A percentile compares a stretch with the other conserved stretches of the same genome.
phyloP scores from a whole-genome alignment of 2,329 filamentous ascomycete species.

The Ophiosphaerella herpotricha region DNA sequence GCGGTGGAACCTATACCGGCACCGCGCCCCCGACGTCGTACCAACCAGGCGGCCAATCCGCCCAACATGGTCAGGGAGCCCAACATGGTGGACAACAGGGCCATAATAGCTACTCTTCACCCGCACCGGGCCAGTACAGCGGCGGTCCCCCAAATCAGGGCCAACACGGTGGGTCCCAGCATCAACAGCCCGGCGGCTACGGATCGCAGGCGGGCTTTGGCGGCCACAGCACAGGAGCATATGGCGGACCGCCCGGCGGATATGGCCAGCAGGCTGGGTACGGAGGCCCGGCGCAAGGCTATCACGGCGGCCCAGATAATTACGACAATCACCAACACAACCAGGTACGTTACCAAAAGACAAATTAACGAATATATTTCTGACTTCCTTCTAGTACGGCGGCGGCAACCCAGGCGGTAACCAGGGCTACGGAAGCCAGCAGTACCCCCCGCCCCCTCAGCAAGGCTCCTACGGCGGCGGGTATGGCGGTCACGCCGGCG shows the following conservation, averaged over 20 bases:
- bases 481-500: background rate
- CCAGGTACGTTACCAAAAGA: slow-evolving; percentile 3
- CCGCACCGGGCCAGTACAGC: slow-evolving; percentile 22
- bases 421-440: slow-evolving; percentile 18
- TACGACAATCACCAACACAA: slow-evolving; percentile 42
- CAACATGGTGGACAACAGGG: slow-evolving; percentile 27
- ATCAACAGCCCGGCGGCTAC: slow-evolving; percentile 17
- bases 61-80: background rate
- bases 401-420: slow-evolving; percentile 16
- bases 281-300: slow-evolving; percentile 32
- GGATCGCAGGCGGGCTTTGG: slow-evolving; percentile 30
- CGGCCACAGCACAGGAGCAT: slow-evolving; percentile 22
- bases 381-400: slow-evolving; percentile 11
- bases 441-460: slow-evolving; percentile 24
- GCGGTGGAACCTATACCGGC: slow-evolving; percentile 62
- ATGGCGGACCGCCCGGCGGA: slow-evolving; percentile 18
- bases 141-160: slow-evolving; percentile 23
- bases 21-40: slow-evolving; percentile 67
- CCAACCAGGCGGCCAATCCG: slow-evolving; percentile 48
- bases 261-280: slow-evolving; percentile 40
- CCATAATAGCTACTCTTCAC: slow-evolving; percentile 23
- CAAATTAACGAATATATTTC: background rate
- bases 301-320: slow-evolving; percentile 35
- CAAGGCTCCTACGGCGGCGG: slow-evolving; percentile 13
- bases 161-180: slow-evolving; percentile 17